Base-by-base conservation (phyloP, 306 rosid genomes). In the Vicia sativa region DNA sequence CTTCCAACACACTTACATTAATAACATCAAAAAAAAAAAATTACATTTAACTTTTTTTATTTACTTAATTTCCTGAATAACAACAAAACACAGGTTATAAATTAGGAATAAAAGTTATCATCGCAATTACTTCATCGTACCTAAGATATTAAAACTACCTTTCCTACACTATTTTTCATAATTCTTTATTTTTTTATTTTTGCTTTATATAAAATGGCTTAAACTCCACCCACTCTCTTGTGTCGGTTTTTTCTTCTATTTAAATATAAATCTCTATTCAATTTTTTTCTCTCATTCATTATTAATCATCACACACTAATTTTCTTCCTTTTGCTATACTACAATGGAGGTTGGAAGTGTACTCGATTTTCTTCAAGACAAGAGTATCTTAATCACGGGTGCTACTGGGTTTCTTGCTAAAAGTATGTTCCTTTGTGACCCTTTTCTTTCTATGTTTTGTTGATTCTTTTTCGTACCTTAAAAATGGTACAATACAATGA, bases 341-440 rank as follows among this genome's bases (percentile, higher is more conserved):
- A 52, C 83, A 64, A 89, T 89, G 96, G 96, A 89, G 89, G 16
- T 87, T 23, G 95, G 83, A 77, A 90, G 91, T 28, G 66, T 90
- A 9, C 80, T 87, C 25, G 70, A 80, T 37, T 84, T 85, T 45
- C 84, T 87, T 19, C 68, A 87, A 11, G 72, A 82, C 73, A 87
- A 82, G 79, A 77, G 70, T 81, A 80, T 90, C 74, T 73, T 90
- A 64, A 45, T 90, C 84, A 85, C 91, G 29, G 95, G 96, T 11
- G 95, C 89, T 25, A 82, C 91, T 67, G 96, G 96, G 6, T 90
- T 90, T 73, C 84, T 90, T 0, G 96, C 95, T 34, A 90, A 90
- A 74, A 86, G 96, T 85, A 81, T 13, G 4, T 8, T 2, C 42
- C 44, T 55, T 9, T n/a, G 11, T 31, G 0, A 37, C 11, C 2